Conservation (phyloP, 768 basidiomycete genomes). For the Omphalotus guepiniiformis region DNA sequence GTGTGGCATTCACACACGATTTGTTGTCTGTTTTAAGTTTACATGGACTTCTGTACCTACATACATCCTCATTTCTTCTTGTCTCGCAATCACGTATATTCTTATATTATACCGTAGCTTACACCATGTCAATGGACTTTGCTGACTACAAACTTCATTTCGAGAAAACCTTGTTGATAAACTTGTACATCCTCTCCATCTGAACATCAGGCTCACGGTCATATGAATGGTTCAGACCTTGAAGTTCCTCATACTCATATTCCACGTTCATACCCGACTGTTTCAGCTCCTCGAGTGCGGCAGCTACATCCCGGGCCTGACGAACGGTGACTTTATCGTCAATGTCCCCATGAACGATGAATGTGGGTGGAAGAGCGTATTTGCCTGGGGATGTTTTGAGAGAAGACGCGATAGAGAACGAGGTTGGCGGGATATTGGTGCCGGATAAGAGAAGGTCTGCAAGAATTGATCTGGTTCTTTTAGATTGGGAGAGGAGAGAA, state of each 20-base stretch:
- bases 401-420: slow-evolving; percentile 26
- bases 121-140: too few relatives aligned
- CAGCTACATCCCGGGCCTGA: slow-evolving; percentile 31
- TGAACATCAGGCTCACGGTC: slow-evolving; percentile 25
- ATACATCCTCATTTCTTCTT: too few relatives aligned
- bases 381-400: slow-evolving; percentile 19
- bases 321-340: slow-evolving; percentile 31
- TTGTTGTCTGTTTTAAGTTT: too few relatives aligned
- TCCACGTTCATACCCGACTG: slow-evolving; percentile 12
- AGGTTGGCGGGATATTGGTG: slow-evolving; percentile 24
- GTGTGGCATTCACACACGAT: too few relatives aligned
- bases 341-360: slow-evolving; percentile 31
- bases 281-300: slow-evolving; percentile 19
- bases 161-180: slow-evolving; percentile 19
- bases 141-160: not conserved
- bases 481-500: not conserved
- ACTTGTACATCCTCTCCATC: slow-evolving; percentile 34
- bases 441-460: slow-evolving; percentile 26
- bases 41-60: too few relatives aligned
- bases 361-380: slow-evolving; percentile 26
- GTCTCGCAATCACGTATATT: too few relatives aligned
- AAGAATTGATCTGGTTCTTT: slow-evolving; percentile 23
- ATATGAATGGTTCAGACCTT: slow-evolving; percentile 30
- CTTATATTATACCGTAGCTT: too few relatives aligned
- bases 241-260: slow-evolving; percentile 29